Base-by-base conservation (phyloP, 805 yeast genomes). In the Sugiyamaella marilandica region DNA sequence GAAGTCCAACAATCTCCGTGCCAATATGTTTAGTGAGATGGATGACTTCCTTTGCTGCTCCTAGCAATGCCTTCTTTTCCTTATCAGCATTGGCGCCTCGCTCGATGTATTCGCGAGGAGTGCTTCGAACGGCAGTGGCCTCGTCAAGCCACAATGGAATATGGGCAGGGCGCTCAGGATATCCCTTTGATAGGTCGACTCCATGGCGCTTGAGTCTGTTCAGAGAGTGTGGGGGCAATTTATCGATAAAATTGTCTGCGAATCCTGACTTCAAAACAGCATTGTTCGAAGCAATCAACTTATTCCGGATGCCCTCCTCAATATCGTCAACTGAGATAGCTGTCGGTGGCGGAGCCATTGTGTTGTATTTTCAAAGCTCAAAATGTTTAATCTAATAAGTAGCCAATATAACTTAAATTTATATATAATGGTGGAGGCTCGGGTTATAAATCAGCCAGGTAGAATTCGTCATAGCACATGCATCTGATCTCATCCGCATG, bases 1-100 rank as follows among this genome's bases (percentile, higher is more conserved):
- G 78, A 41, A 77, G 62, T n/a, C 80, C 81, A 44, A 72, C 70
- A 51, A 77, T 68, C 55, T 76, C 81, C 13, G 81, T 77, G 47
- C 82, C 82, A 58, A 77, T 63, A 56, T 74, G 71, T 51, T 72
- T 73, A 49, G 80, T 73, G 55, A 77, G 64, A 52, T 77, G 55
- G 41, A 58, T 71, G 24, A 77, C 77, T 53, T 73, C 67, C 34
- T 63, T 65, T 33, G 76, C 77, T 34, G 76, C 77, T 9, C 68
- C 65, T 29, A 74, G 66, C 31, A 74, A 62, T 1, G 72, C 71
- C 56, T 65, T 71, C 62, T 69, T 71, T 41, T 66, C 68, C 5
- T 69, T 70, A 55, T 70, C 74, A 13, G 73, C 74, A 46, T 66
- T 65, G 52, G 55, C 58, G 39, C 71, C 74, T 49, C 73, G 62